Evolutionary conservation across 345 rosid species (phyloP), one percentile per base, ranked within the genome.

Genomic region (Alliaria petiolata): DNA sequence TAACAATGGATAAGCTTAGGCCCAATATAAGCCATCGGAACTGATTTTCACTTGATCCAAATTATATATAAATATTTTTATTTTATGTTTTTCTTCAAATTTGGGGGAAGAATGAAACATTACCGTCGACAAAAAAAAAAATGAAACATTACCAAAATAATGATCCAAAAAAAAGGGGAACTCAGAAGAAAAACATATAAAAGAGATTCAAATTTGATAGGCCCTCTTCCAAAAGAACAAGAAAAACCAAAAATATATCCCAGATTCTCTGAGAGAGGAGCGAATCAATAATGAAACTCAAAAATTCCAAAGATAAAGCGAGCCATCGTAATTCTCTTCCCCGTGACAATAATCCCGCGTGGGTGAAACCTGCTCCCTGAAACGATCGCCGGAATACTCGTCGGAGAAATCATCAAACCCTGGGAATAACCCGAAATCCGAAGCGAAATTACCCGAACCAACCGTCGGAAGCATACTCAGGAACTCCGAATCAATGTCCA

Each of bases 241-340:
- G n/a, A n/a, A n/a, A n/a, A n/a, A n/a, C n/a, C n/a, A n/a, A n/a
- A n/a, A n/a, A n/a, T n/a, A n/a, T n/a, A n/a, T n/a, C n/a, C 1
- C 35, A 71, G 68, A 51, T 38, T 71, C 40, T 47, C 13, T 33
- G 45, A 35, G 40, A 22, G n/a, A n/a, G n/a, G 40, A 31, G 9
- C 2, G 28, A 64, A 39, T 19, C n/a, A n/a, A n/a, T n/a, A n/a
- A 47, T 17, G 44, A 16, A 38, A 36, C 12, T 60, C 51, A 85
- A 70, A 88, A 90, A 68, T 85, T 86, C 97, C 97, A 90, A 20
- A 90, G 92, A 69, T 56, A 79, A 3, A 82, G 59, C 6, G 77
- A 86, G 34, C 74, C 76, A 35, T 82, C 73, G 12, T 40, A 56
- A 62, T 31, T 52, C 22, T 84, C 89, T 14, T 76, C 85, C 11